Evolutionary conservation across 352 stramenopile species (phyloP).

Genomic region (Phytopythium helicoides): DNA sequence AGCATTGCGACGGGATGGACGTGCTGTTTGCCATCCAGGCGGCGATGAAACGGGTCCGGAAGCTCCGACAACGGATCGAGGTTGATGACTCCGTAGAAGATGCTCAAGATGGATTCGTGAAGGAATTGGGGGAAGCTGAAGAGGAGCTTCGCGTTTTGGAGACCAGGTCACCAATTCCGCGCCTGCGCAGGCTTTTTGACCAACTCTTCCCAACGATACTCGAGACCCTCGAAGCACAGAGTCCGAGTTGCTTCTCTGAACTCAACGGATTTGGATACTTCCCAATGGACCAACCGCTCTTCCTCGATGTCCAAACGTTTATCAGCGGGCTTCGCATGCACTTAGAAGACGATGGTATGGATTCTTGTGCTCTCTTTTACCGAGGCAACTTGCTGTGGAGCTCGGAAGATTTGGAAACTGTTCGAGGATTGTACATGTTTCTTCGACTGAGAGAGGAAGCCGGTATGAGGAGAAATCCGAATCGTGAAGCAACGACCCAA

Average conservation of each 20-base stretch:
- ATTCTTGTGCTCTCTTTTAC: conserved; percentile 40
- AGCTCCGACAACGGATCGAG: conserved; percentile 33
- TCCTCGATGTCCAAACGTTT: conserved; percentile 53
- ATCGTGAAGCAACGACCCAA: not conserved
- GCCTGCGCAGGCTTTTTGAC: conserved; percentile 25
- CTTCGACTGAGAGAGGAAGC: conserved; percentile 51
- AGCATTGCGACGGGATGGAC: conserved; percentile 45
- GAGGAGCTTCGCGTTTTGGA: conserved; percentile 26
- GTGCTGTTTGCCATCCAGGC: conserved; percentile 36
- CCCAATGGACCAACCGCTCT: conserved; percentile 44
- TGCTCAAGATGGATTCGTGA: conserved; percentile 1
- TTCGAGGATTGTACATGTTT: conserved; percentile 45
- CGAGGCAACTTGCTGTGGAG: conserved; percentile 55
- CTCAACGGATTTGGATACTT: conserved; percentile 46
- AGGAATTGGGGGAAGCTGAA: conserved; percentile 10
- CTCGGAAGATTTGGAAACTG: conserved; percentile 27
- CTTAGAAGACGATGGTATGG: conserved; percentile 10
- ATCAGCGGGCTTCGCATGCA: conserved; percentile 37
- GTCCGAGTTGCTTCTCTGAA: conserved; percentile 36
- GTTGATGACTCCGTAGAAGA: conserved; percentile 4
- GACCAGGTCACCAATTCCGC: conserved; percentile 23
- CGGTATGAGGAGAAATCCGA: conserved; percentile 32
- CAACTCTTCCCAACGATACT: conserved; percentile 48
- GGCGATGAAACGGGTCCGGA: conserved; percentile 39
- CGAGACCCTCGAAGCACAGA: conserved; percentile 23